Conservation (phyloP, 2,329 filamentous ascomycete genomes). For the Pseudophaeomoniella oleicola region DNA sequence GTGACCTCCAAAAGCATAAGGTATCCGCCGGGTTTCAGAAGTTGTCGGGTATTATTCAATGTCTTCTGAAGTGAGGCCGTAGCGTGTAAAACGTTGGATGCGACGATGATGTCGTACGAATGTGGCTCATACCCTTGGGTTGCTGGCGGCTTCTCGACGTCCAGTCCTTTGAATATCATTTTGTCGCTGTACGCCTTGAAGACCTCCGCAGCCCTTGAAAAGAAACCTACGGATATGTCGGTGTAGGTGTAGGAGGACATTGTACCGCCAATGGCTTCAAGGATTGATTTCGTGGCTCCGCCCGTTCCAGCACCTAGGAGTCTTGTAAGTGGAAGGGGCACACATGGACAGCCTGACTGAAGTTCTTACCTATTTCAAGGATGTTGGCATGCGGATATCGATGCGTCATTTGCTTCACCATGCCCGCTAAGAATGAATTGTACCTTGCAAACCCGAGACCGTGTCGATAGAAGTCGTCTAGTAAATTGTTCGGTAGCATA, state of each 20-base stretch:
- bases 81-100: slow-evolving; percentile 25
- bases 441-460: slow-evolving; percentile 11
- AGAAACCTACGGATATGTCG: slow-evolving; percentile 28
- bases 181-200: slow-evolving; percentile 14
- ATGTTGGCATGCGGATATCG: slow-evolving; percentile 28
- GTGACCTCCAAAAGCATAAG: slow-evolving; percentile 30
- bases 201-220: slow-evolving; percentile 19
- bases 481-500: slow-evolving; percentile 15
- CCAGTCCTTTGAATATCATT: slow-evolving; percentile 17
- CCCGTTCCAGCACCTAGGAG: slow-evolving; percentile 33
- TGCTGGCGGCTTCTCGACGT: slow-evolving; percentile 17
- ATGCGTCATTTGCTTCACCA: slow-evolving; percentile 21
- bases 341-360: too few relatives aligned
- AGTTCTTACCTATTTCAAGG: slow-evolving; percentile 27
- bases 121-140: slow-evolving; percentile 19
- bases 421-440: slow-evolving; percentile 13
- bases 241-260: slow-evolving; percentile 32
- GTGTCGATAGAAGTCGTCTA: slow-evolving; percentile 20
- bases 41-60: slow-evolving; percentile 18
- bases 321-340: slow-evolving; percentile 14
- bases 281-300: slow-evolving; percentile 22
- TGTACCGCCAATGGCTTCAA: slow-evolving; percentile 15
- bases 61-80: slow-evolving; percentile 14
- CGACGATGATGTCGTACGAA: slow-evolving; percentile 23
- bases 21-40: slow-evolving; percentile 31